These are phyloP conservation scores for Picochlorum sp. DNA, from an alignment of 139 green algal species.

Conservation along the genomic window DNA sequence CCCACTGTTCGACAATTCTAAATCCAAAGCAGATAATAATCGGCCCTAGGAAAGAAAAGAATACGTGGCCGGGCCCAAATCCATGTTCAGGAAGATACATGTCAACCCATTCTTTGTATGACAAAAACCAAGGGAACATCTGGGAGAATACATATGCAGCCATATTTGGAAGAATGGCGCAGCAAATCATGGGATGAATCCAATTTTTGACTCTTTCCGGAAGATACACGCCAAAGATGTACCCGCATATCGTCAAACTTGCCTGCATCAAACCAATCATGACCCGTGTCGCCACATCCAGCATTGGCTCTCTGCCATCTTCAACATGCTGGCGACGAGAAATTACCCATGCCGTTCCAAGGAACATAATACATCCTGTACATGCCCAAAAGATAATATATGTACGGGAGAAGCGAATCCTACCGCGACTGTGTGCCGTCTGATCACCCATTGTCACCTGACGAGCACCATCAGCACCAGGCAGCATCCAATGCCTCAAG, in stretches of 20 bases:
- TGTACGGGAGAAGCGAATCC: no score
- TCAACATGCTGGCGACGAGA: neutral
- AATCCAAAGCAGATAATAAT: conserved; percentile 87
- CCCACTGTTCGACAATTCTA: conserved; percentile 55
- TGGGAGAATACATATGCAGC: conserved; percentile 22
- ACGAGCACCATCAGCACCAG: no score
- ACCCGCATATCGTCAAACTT: no score
- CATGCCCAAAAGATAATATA: no score
- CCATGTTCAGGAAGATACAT: neutral
- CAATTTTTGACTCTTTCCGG: conserved; percentile 24
- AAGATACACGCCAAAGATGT: neutral
- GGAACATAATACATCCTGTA: no score
- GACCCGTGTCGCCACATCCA: no score
- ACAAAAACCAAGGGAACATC: no score
- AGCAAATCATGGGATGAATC: conserved; percentile 62
- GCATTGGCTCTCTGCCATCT: no score
- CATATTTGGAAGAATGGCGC: conserved; percentile 46
- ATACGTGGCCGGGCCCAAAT: conserved; percentile 59
- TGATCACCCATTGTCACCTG: no score
- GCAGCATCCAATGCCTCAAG: no score
- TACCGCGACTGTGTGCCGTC: no score
- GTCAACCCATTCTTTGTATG: conserved; percentile 22
- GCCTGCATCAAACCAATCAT: no score
- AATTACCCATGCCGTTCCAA: neutral
- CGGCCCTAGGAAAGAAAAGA: conserved; percentile 77